A percentile compares a stretch with the other conserved stretches of the same genome.
These are phyloP conservation scores for Thamnidium elegans DNA, from an alignment of 192 early-diverging fungal genomes.

Conservation along the genomic window DNA sequence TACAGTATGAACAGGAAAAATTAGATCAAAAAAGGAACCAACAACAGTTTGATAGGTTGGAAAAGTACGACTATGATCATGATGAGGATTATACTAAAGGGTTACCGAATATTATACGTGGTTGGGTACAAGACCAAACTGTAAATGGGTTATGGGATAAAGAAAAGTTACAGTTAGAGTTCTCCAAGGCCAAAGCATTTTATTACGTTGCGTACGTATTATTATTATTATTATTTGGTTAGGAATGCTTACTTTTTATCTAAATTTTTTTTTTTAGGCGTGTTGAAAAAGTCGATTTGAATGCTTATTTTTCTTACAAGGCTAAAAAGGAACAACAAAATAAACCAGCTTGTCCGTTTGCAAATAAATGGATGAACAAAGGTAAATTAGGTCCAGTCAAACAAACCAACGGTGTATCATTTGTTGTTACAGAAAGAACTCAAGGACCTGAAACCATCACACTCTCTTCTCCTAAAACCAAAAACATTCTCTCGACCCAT, in stretches of 20 bases:
- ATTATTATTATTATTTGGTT: too few relatives aligned
- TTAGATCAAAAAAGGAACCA: constrained; percentile 21
- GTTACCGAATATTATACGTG: constrained; percentile 40
- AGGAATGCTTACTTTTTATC: too few relatives aligned
- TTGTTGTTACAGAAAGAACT: constrained; percentile 14
- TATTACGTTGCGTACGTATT: constrained; percentile 45
- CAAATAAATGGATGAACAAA: constrained; percentile 51
- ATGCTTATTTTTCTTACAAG: constrained; percentile 43
- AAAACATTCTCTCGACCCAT: constrained; percentile 34
- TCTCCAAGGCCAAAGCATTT: constrained; percentile 47
- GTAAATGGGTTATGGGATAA: constrained; percentile 36
- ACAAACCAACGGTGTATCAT: neutral
- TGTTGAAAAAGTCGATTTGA: constrained; percentile 44
- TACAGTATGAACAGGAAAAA: constrained; percentile 29
- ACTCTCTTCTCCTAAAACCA: constrained; percentile 41
- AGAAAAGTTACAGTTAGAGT: constrained; percentile 40
- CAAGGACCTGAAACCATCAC: constrained; percentile 36
- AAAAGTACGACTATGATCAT: constrained; percentile 46
- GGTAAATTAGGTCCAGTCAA: constrained; percentile 12
- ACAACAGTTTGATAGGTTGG: constrained; percentile 38
- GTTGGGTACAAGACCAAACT: constrained; percentile 34
- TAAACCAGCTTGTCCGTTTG: constrained; percentile 49
- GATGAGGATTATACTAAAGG: constrained; percentile 43
- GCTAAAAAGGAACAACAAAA: constrained; percentile 37
- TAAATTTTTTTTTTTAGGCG: constrained; percentile 29